Percentiles rank a stretch among this genome's conserved stretches.
Conservation (phyloP, 345 rosid species). For the Brassica napus region DNA sequence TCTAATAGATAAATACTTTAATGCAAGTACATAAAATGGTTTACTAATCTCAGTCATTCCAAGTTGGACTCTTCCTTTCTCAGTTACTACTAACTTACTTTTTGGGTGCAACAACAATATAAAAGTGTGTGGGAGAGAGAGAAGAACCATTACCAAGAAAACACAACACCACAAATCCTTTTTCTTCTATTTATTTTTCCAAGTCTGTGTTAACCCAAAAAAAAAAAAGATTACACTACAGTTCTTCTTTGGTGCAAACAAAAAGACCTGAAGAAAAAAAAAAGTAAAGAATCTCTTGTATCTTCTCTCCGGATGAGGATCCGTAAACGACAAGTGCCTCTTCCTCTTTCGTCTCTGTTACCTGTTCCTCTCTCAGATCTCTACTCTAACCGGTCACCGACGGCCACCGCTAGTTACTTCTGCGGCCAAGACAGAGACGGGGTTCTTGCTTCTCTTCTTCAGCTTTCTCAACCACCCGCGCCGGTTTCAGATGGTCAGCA, state of each 20-base stretch:
- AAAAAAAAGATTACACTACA: constrained; percentile 6
- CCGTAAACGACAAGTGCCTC: constrained; percentile 77
- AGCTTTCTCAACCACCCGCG: constrained; percentile 34
- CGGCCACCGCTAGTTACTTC: constrained; percentile 28
- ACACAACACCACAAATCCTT: constrained; percentile 40
- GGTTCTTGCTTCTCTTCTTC: constrained; percentile 25
- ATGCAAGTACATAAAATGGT: background rate
- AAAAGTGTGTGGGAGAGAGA: constrained; percentile 29
- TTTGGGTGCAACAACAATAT: constrained; percentile 66
- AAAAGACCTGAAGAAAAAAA: background rate
- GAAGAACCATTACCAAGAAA: constrained; percentile 30
- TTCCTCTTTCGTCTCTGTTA: constrained; percentile 73
- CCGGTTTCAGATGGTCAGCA: constrained; percentile 44
- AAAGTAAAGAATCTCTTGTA: constrained; percentile 19
- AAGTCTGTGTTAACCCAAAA: background rate
- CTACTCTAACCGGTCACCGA: constrained; percentile 52
- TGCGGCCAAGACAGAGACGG: constrained; percentile 52
- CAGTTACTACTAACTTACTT: constrained; percentile 38
- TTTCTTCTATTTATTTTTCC: background rate
- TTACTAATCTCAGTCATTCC: constrained; percentile 1
- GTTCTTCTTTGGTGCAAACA: constrained; percentile 36
- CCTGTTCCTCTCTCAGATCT: constrained; percentile 87
- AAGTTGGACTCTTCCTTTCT: constrained; percentile 24
- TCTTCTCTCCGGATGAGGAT: constrained; percentile 65
- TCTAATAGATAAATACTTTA: background rate